Base-by-base conservation (phyloP, 2,329 filamentous ascomycete species). In the Metarhizium sp. region DNA sequence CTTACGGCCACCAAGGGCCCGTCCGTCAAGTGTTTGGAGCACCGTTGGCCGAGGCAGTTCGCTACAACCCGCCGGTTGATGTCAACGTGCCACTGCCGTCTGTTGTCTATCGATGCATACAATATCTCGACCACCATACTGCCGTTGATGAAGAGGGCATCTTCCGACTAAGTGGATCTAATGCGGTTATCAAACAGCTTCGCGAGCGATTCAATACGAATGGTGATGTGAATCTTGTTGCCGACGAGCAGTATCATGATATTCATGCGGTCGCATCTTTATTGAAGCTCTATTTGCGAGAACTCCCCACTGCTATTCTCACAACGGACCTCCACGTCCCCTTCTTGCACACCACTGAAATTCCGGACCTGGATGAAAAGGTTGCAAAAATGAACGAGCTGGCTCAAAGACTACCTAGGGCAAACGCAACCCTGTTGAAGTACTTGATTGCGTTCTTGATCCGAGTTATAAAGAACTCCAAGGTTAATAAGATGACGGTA, bases 401-500 rank as follows among this genome's bases (percentile, higher is more conserved):
- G 18, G 88, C 95, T 5, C 85, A 89, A 67, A 82, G 81, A 61
- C 78, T 99, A 34, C 94, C 94, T 0, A 78, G 80, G 58, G 83
- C 87, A 40, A 99, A 99, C 60, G 82, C 86, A 50, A 85, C 88
- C 2, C 76, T 99, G 47, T 78, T 99, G 43, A 86, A 87, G 64
- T 91, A 95, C 59, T 75, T 99, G 55, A 89, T 92, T 50, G 84
- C 88, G 3, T 96, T 96, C 73, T 73, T 99, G 63, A 90, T 96
- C 66, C 87, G 88, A 65, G 92, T 99, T 63, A 90, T 96, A 66
- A 91, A 94, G 70, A 91, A 96, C 63, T 79, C 90, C 6, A 86
- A 89, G 63, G 77, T 87, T 59, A 99, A 99, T 76, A 97, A 96
- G 78, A 99, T 99, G 94, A 96, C 89, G 11, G 89, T 96, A 53